Conservation (phyloP, 768 basidiomycete species). For the Kwoniella shandongensis region DNA sequence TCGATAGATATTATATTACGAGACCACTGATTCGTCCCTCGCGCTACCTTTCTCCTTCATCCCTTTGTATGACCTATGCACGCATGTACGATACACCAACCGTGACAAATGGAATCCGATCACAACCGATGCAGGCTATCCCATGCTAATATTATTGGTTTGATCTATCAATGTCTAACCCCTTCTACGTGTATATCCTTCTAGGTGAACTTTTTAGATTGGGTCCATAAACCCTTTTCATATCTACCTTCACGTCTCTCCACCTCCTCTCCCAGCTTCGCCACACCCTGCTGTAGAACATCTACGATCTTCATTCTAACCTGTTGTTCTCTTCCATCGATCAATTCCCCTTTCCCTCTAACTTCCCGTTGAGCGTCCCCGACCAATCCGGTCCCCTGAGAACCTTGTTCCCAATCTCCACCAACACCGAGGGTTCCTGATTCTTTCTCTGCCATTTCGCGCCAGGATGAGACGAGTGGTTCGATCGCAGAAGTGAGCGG, state of each 20-base stretch:
- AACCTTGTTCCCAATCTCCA: constrained; percentile 14
- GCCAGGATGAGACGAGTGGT: constrained; percentile 49
- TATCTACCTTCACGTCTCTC: constrained; percentile 46
- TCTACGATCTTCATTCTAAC: constrained; percentile 63
- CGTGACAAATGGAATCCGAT: no score
- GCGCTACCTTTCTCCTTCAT: not conserved
- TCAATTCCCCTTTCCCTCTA: constrained; percentile 31
- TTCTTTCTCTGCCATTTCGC: constrained; percentile 27
- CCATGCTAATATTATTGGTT: not conserved
- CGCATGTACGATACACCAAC: constrained; percentile 5
- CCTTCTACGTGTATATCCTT: not conserved
- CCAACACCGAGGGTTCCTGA: constrained; percentile 35
- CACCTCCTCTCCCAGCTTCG: constrained; percentile 41
- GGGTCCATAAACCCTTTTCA: constrained; percentile 43
- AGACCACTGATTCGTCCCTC: constrained; percentile 1
- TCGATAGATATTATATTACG: constrained; percentile 32
- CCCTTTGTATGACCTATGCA: constrained; percentile 15
- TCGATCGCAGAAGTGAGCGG: constrained; percentile 59
- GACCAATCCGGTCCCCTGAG: constrained; percentile 19
- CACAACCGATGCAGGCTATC: not conserved
- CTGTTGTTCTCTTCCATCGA: constrained; percentile 50
- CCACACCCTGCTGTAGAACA: constrained; percentile 54
- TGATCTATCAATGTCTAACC: not conserved
- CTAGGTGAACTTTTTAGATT: constrained; percentile 23
- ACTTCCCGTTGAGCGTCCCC: constrained; percentile 35